phyloP scores from a whole-genome alignment of 306 rosid species.

The Quercus alba region DNA sequence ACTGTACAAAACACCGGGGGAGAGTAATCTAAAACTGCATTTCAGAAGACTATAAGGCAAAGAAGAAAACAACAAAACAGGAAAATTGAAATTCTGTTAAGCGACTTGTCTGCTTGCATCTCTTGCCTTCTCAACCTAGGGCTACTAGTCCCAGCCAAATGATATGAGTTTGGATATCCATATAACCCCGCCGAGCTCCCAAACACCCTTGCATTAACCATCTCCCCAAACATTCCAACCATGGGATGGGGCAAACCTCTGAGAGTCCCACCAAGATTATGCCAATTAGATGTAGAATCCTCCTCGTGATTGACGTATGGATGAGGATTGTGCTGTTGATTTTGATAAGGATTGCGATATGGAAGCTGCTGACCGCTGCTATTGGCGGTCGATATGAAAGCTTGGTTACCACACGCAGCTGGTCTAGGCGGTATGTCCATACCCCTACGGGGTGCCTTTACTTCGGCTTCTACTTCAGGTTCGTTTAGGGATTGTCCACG shows the following conservation, averaged over 20 bases:
- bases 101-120: slow-evolving; percentile 73
- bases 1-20: slow-evolving; percentile 23
- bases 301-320: slow-evolving; percentile 33
- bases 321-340: slow-evolving; percentile 40
- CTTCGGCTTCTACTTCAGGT: slow-evolving; percentile 28
- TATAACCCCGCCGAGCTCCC: slow-evolving; percentile 55
- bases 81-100: slow-evolving; percentile 79
- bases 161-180: slow-evolving; percentile 55
- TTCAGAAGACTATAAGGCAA: slow-evolving; percentile 76
- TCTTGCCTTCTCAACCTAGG: slow-evolving; percentile 81
- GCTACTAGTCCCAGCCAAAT: slow-evolving; percentile 35
- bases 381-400: slow-evolving; percentile 32
- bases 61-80: slow-evolving; percentile 77
- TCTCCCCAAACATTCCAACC: slow-evolving; percentile 72
- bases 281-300: slow-evolving; percentile 44
- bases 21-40: slow-evolving; percentile 15
- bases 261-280: slow-evolving; percentile 36
- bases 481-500: slow-evolving; percentile 50
- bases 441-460: slow-evolving; percentile 30
- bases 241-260: slow-evolving; percentile 47
- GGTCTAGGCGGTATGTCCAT: slow-evolving; percentile 76
- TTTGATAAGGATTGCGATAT: slow-evolving; percentile 72
- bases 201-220: slow-evolving; percentile 67
- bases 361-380: slow-evolving; percentile 56
- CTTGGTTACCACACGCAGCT: slow-evolving; percentile 49